Conservation (phyloP, 225 moss, liverwort and hornwort species). For the Ulota crispa region DNA sequence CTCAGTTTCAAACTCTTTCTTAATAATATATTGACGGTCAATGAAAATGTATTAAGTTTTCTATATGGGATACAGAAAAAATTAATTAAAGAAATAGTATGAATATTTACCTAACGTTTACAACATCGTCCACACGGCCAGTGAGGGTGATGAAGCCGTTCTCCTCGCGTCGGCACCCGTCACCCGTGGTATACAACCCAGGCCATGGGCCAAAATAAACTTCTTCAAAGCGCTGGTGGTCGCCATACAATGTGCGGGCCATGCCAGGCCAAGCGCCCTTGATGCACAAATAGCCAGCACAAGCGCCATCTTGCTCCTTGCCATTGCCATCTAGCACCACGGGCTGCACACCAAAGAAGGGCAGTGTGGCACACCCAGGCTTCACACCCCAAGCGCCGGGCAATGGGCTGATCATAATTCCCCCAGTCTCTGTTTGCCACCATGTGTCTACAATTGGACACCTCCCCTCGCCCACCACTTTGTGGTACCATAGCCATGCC, state of each 20-base stretch:
- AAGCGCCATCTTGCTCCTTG: conserved; percentile 65
- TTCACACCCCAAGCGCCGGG: conserved; percentile 85
- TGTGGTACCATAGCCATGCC: conserved; percentile 91
- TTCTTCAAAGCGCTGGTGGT: conserved; percentile 67
- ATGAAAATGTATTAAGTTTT: background rate
- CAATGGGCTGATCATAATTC: conserved; percentile 78
- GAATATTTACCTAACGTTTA: conserved; percentile 52
- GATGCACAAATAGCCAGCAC: conserved; percentile 72
- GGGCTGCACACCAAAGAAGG: conserved; percentile 88
- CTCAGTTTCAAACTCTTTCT: background rate
- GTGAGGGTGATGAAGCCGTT: conserved; percentile 81
- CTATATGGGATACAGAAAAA: no score
- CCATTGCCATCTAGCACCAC: conserved; percentile 68
- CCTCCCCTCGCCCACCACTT: conserved; percentile 73
- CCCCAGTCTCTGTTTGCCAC: conserved; percentile 99
- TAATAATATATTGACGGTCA: background rate
- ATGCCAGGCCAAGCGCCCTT: conserved; percentile 82
- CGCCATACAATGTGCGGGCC: conserved; percentile 66
- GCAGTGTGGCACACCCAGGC: conserved; percentile 85
- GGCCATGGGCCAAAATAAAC: conserved; percentile 72
- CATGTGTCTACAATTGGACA: conserved; percentile 95
- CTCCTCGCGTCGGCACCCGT: conserved; percentile 71
- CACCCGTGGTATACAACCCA: conserved; percentile 74
- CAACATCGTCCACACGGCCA: conserved; percentile 76
- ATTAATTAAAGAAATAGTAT: background rate